Conservation (phyloP, 345 rosid genomes). For the Toxicodendron radicans region DNA sequence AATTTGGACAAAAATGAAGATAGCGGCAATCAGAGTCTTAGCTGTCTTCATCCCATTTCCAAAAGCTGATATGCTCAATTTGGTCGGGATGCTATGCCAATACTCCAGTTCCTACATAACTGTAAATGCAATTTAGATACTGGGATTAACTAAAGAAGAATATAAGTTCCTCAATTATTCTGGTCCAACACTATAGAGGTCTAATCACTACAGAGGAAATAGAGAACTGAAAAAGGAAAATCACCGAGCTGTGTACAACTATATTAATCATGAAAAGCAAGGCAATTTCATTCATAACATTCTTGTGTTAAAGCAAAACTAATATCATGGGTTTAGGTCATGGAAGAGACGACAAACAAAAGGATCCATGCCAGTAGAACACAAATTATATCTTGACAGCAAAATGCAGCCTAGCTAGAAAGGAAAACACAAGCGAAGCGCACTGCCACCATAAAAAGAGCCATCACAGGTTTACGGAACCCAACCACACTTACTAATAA, state of each 20-base stretch:
- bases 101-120: constrained; percentile 55
- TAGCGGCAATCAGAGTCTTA: constrained; percentile 49
- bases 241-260: neutral
- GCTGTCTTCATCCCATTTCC: constrained; percentile 40
- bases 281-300: neutral
- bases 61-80: constrained; percentile 27
- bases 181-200: neutral
- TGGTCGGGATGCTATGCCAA: constrained; percentile 23
- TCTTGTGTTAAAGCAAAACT: neutral
- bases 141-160: constrained; percentile 5
- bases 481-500: no score
- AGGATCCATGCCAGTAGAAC: neutral
- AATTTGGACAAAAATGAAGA: constrained; percentile 56
- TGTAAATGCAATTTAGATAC: constrained; percentile 38
- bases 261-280: neutral
- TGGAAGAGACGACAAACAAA: no score
- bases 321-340: neutral
- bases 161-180: constrained; percentile 1
- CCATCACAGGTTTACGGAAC: no score
- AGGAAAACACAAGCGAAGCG: neutral
- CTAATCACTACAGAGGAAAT: neutral
- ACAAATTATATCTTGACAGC: neutral
- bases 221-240: neutral
- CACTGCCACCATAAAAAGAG: no score
- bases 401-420: neutral